These are phyloP conservation scores for Tuctoria greenei DNA, from an alignment of 176 grass and related monocot species.

Conservation along the genomic window DNA sequence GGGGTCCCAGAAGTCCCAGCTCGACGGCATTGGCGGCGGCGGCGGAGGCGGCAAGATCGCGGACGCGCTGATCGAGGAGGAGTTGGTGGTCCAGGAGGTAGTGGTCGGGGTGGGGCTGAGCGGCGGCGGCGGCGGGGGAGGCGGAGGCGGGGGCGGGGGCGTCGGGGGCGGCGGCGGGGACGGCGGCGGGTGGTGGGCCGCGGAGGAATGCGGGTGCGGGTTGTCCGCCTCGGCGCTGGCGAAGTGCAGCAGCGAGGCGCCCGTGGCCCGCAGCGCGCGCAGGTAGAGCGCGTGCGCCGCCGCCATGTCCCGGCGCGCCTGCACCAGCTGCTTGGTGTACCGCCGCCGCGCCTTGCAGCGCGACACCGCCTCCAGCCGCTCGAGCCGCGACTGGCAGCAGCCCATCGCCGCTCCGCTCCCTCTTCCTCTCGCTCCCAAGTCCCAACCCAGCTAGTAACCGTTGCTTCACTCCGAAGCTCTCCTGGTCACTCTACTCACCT, in stretches of 20 bases:
- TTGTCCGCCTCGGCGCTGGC: constrained; percentile 77
- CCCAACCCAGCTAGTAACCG: constrained; percentile 10
- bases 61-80: constrained; percentile 70
- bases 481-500: too few relatives aligned
- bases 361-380: constrained; percentile 81
- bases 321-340: constrained; percentile 91
- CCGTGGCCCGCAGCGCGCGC: constrained; percentile 72
- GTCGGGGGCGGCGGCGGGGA: constrained; percentile 22
- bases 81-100: constrained; percentile 53
- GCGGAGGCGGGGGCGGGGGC: neutral
- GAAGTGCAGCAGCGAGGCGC: constrained; percentile 85
- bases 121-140: constrained; percentile 29
- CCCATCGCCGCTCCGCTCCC: constrained; percentile 35
- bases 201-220: constrained; percentile 37
- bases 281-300: constrained; percentile 91
- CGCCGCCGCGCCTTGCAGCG: constrained; percentile 86
- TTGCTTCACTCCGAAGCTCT: neutral
- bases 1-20: constrained; percentile 99
- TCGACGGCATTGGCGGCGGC: constrained; percentile 60
- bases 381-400: constrained; percentile 78
- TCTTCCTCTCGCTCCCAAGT: neutral
- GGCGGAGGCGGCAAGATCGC: constrained; percentile 78
- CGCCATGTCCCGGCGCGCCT: constrained; percentile 72
- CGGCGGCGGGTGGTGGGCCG: constrained; percentile 33
- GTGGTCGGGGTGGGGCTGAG: constrained; percentile 59